These are phyloP conservation scores for Acanthamoeba comandoni DNA, from an alignment of 208 protist species.

Conservation along the genomic window DNA sequence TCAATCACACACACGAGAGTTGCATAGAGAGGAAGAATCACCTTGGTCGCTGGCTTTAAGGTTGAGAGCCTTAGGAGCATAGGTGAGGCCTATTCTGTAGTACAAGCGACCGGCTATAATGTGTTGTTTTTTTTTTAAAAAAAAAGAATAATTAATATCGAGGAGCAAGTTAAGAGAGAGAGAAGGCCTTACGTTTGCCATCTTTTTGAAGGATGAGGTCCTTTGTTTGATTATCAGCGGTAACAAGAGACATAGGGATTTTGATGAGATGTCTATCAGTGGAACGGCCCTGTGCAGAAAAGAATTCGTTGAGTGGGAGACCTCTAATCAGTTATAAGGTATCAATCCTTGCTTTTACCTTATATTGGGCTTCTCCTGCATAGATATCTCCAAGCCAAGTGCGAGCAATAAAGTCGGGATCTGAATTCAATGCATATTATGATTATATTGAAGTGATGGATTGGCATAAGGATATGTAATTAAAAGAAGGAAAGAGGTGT, in stretches of 20 bases:
- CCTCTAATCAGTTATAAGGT: no score
- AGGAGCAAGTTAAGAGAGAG: no score
- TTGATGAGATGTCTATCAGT: constrained; percentile 47
- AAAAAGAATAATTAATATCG: no score
- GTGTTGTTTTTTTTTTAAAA: no score
- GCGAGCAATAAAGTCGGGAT: constrained; percentile 42
- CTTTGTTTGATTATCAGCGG: not conserved
- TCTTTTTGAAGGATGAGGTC: constrained; percentile 72
- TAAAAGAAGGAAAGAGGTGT: constrained; percentile 12
- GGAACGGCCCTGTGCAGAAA: not conserved
- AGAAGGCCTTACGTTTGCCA: no score
- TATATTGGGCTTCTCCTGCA: constrained; percentile 60
- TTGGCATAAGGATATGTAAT: not conserved
- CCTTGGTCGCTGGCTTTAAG: constrained; percentile 36
- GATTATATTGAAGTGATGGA: no score
- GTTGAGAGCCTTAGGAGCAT: constrained; percentile 30
- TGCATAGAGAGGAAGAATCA: no score
- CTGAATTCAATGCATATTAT: no score
- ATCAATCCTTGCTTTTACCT: no score
- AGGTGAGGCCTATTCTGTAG: constrained; percentile 71
- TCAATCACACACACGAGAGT: no score
- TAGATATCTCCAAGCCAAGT: constrained; percentile 66
- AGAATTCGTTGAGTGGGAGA: no score
- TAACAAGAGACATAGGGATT: constrained; percentile 49
- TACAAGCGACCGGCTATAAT: constrained; percentile 69